Evolutionary conservation across 2,329 filamentous ascomycete species (phyloP).

Genomic region (Monosporascus sp.): DNA sequence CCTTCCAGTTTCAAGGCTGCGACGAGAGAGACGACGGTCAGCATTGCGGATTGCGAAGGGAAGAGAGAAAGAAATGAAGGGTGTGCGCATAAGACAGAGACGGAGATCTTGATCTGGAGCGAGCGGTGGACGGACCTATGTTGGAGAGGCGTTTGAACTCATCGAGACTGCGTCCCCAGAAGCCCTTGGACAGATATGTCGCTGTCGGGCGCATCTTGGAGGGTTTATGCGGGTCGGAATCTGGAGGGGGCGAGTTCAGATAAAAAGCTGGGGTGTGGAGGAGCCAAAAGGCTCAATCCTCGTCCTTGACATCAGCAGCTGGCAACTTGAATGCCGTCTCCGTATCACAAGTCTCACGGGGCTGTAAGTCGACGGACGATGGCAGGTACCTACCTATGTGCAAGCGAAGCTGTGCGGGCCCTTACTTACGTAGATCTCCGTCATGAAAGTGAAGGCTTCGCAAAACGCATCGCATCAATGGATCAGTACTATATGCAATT

Average conservation of each 20-base stretch:
- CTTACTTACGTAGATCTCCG: too few species aligned
- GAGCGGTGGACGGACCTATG: conserved; percentile 39
- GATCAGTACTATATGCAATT: too few species aligned
- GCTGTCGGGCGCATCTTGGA: conserved; percentile 45
- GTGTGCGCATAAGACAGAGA: not conserved
- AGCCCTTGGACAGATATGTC: conserved; percentile 43
- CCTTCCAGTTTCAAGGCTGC: conserved; percentile 65
- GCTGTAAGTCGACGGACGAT: too few species aligned
- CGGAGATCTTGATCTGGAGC: not conserved
- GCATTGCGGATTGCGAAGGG: conserved; percentile 5
- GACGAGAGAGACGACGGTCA: not conserved
- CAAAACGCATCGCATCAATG: too few species aligned
- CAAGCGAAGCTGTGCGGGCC: too few species aligned
- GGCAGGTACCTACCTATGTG: too few species aligned
- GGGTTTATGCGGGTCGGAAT: conserved; percentile 4
- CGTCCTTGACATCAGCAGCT: conserved; percentile 23
- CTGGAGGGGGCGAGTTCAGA: not conserved
- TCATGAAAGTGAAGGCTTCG: too few species aligned
- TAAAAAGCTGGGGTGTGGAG: conserved; percentile 5
- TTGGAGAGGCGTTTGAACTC: conserved; percentile 53
- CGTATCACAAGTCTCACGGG: too few species aligned
- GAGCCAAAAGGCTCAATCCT: conserved; percentile 28
- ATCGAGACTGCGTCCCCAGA: conserved; percentile 53
- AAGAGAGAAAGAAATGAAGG: not conserved
- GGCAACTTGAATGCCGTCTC: not conserved